Conservation (phyloP, 2,329 filamentous ascomycete species). For the Chaetomiaceae sp. region DNA sequence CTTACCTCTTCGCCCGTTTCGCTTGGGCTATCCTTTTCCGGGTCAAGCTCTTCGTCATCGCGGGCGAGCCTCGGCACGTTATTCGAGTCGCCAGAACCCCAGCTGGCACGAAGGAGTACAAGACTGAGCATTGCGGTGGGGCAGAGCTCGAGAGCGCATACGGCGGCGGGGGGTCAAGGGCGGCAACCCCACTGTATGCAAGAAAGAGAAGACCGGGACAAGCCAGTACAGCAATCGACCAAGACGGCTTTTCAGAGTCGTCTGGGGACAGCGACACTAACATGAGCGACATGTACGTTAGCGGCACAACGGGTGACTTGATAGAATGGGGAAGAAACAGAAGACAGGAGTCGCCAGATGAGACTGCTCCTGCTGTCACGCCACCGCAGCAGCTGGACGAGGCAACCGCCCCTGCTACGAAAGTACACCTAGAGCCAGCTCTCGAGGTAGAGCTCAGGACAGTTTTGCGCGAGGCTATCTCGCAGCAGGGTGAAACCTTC, state of each 20-base stretch:
- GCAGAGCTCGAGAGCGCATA: not conserved
- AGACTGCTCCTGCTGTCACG: not conserved
- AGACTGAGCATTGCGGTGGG: not conserved
- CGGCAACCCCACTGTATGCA: not conserved
- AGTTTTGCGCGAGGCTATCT: not conserved
- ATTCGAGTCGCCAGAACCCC: not conserved
- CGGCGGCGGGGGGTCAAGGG: not conserved
- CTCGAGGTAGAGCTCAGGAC: not conserved
- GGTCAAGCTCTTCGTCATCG: not conserved
- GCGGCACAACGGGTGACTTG: not conserved
- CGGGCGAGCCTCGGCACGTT: not conserved
- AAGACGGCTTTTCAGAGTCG: not conserved
- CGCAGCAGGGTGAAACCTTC: too few species aligned
- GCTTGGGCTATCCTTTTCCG: not conserved
- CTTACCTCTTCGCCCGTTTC: constrained; percentile 1
- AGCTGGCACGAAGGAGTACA: not conserved
- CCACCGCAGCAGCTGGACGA: too few species aligned
- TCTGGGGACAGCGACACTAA: not conserved
- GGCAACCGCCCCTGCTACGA: not conserved
- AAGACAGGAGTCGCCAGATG: not conserved
- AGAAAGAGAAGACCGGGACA: not conserved
- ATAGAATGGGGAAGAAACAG: not conserved
- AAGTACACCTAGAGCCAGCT: not conserved
- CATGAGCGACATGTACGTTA: not conserved
- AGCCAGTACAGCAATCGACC: not conserved